Evolutionary conservation across 441 rosid genomes (phyloP), one percentile per base, ranked within the genome.

Genomic region (Populus hybrid): DNA sequence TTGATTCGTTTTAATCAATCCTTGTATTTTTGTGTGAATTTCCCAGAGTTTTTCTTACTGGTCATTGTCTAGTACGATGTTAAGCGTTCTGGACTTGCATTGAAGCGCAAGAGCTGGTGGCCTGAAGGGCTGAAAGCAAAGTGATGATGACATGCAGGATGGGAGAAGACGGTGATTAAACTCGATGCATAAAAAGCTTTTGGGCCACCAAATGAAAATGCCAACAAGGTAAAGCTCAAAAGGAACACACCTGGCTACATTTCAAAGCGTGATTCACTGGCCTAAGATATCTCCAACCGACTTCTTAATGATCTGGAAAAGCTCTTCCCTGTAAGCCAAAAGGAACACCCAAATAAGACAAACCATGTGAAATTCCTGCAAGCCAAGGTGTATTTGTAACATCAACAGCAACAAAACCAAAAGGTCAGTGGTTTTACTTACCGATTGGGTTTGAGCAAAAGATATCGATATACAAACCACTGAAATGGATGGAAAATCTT

Each of bases 391-490:
- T 40, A 23, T 73, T 38, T 24, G 20, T 2, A 16, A 35, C 40
- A 40, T 21, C 23, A 70, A 10, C 11, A 75, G 69, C 72, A 61
- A 76, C 14, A 61, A 75, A 67, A 65, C 23, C 65, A 75, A 71
- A 64, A 26, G 12, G 69, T 28, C n/a, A 73, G 64, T 69, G 75
- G 66, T 34, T 77, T 68, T 69, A 80, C 89, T 79, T 79, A 92
- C 99, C 97, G 85, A 46, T 89, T 87, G n/a, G 99, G 99, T 83
- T 91, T 91, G 92, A 91, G 91, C 81, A 93, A 81, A 78, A 95
- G 97, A 85, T 91, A 95, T 69, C 97, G 95, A 79, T 95, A 93
- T 67, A 85, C 72, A 78, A 93, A 95, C 97, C 99, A 92, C 99
- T 93, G 98, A 68, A 63, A 80, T 72, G 67, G 36, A 79, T 21